Evolutionary conservation across 805 yeast genomes (phyloP), one percentile per base, ranked within the genome.

Genomic region (Metschnikowia kofuensis): DNA sequence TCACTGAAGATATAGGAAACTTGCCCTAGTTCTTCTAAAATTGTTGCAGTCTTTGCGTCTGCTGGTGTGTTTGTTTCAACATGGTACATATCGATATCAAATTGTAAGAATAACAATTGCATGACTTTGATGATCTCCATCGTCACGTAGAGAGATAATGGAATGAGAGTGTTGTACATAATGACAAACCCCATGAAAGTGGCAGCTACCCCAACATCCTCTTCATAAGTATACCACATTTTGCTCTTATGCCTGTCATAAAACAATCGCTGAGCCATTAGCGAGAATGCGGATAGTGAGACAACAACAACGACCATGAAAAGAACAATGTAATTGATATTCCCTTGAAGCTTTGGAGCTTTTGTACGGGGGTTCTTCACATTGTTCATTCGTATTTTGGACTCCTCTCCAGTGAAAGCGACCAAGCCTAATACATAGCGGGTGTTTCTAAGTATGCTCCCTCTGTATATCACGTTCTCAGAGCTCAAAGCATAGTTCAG

Each of bases 101-200:
- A 84, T 63, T 89, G 95, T 60, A 94, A 73, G 48, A 90, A 74
- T 38, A 84, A 67, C 65, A 89, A 78, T 65, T 94, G 99, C 71
- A 87, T 82, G 7, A 87, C 87, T 63, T 94, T 94, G 62, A 91
- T 90, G 52, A 94, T 85, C 65, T 95, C 99, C 89, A 92, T 88
- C 0, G 98, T 90, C 16, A 94, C 98, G 63, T 94, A 95, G 29
- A 94, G 77, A 0, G 98, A 92, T 31, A 94, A 73, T 0, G 99
- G 99, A 62, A 94, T 94, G 71, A 94, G 78, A 0, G 99, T 94
- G 65, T 94, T 94, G 72, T 86, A 92, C 98, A 94, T 92, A 73
- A 94, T 92, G 54, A 94, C 85, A 67, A 87, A 95, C 2, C 98
- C 90, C 96, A 94, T 91, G 43, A 94, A 76, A 0, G 96, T 88